These are phyloP conservation scores for Spathaspora girioi DNA, from an alignment of 805 yeast species.

Conservation along the genomic window DNA sequence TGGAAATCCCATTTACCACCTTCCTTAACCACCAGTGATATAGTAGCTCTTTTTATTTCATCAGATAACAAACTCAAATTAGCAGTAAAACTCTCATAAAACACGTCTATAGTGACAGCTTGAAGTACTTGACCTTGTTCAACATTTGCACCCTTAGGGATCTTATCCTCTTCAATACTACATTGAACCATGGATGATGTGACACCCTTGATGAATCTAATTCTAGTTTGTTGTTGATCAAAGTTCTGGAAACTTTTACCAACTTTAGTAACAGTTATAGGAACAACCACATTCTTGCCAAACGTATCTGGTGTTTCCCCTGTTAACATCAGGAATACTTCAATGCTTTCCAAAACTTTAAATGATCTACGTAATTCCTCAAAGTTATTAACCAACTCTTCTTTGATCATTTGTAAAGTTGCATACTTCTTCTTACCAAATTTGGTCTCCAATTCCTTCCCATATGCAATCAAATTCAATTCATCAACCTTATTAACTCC, in stretches of 20 bases:
- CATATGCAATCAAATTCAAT: conserved; percentile 85
- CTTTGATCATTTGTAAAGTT: conserved; percentile 78
- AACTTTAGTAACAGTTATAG: conserved; percentile 69
- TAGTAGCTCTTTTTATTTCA: conserved; percentile 55
- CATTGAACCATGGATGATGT: conserved; percentile 42
- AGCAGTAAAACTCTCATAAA: conserved; percentile 72
- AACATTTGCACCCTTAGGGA: conserved; percentile 41
- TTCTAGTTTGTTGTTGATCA: conserved; percentile 36
- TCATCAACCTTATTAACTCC: conserved; percentile 78
- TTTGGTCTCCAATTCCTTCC: conserved; percentile 75
- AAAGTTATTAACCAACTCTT: conserved; percentile 82
- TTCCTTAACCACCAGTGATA: conserved; percentile 47
- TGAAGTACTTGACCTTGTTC: conserved; percentile 77
- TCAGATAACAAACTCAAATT: conserved; percentile 66
- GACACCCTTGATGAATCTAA: conserved; percentile 37
- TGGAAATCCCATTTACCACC: conserved; percentile 75
- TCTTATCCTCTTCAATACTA: conserved; percentile 43
- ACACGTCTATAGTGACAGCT: conserved; percentile 69
- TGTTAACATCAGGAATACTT: conserved; percentile 83
- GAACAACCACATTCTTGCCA: conserved; percentile 65
- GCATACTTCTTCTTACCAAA: conserved; percentile 73
- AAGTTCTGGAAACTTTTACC: conserved; percentile 55
- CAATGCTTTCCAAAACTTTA: conserved; percentile 60
- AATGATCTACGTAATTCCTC: conserved; percentile 79
- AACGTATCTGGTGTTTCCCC: conserved; percentile 77